These are phyloP conservation scores for Simmondsia chinensis DNA, from an alignment of 148 eudicot genomes.

Conservation along the genomic window DNA sequence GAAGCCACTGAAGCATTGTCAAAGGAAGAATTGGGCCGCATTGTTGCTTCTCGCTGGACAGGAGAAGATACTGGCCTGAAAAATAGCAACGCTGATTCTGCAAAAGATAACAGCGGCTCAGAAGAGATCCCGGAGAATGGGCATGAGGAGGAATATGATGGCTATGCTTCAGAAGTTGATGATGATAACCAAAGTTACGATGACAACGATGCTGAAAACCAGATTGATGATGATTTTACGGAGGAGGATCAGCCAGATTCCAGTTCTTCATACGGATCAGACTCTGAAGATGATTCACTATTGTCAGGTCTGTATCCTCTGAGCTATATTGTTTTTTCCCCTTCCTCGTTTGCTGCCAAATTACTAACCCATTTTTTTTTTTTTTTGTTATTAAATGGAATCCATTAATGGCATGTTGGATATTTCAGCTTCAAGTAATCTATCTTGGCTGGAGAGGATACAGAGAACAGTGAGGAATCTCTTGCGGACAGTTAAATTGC, in stretches of 20 bases:
- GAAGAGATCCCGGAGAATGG: slow-evolving; percentile 38
- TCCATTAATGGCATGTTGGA: slow-evolving; percentile 20
- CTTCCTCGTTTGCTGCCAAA: slow-evolving; percentile 4
- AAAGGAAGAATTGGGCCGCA: slow-evolving; percentile 88
- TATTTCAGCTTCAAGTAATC: slow-evolving; percentile 33
- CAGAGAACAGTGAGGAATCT: slow-evolving; percentile 65
- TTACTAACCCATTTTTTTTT: not conserved
- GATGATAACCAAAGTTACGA: slow-evolving; percentile 57
- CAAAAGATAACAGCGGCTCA: slow-evolving; percentile 20
- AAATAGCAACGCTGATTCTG: slow-evolving; percentile 27
- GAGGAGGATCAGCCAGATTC: slow-evolving; percentile 49
- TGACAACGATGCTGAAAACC: slow-evolving; percentile 45
- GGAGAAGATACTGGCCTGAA: slow-evolving; percentile 54
- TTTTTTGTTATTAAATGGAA: not conserved
- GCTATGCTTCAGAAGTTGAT: slow-evolving; percentile 61
- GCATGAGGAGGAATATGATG: slow-evolving; percentile 57
- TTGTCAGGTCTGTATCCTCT: slow-evolving; percentile 36
- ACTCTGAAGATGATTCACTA: slow-evolving; percentile 62
- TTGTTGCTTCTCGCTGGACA: slow-evolving; percentile 94
- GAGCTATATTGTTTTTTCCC: not conserved
- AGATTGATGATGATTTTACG: slow-evolving; percentile 33
- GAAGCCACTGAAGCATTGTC: slow-evolving; percentile 55
- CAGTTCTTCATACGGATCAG: slow-evolving; percentile 43
- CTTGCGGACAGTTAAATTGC: slow-evolving; percentile 62
- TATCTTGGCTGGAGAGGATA: slow-evolving; percentile 91